Base-by-base conservation (phyloP, 2,329 filamentous ascomycete species). In the Thielaviopsis euricoi region DNA sequence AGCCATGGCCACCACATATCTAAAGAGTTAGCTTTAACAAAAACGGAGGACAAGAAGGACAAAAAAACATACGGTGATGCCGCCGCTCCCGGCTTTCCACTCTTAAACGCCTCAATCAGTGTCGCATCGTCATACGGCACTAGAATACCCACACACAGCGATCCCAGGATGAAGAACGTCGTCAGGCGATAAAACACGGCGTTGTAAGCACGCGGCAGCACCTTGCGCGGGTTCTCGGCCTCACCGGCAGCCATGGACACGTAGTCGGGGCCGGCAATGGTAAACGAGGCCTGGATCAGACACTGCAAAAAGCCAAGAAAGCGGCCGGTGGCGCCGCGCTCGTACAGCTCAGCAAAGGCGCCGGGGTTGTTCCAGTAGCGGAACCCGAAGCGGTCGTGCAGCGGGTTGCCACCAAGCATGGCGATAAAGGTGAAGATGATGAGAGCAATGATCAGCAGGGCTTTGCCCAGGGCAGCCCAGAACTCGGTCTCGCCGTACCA, bases 401-500 rank as follows among this genome's bases (percentile, higher is more conserved):
- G 67, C 0, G 89, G 89, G 63, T 91, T 93, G 2, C 86, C 89
- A 7, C 88, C 89, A 0, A 93, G 71, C 83, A 93, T 91, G 62
- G 82, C 81, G 62, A 94, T 76, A 65, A 95, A 88, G 1, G 88
- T 91, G 71, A 87, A 90, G 62, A 81, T 64, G 63, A 90, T 77
- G 55, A 91, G 74, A 1, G 80, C 85, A 40, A 89, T 69, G 60
- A 87, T 86, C 55, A 89, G 75, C 1, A 89, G 64, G 2, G 89
- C 78, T 67, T 89, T 89, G 57, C 83, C 83, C 1, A 87, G 67
- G 2, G 87, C 82, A 21, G 83, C 80, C 77, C 77, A 81, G 65
- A 94, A 93, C 66, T 93, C 87, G 0, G 82, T 79, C 69, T 89
- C 85, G 51, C 86, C 86, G 60, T 87, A 89, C 75, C 77, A 87